Percentiles rank a stretch among this genome's conserved stretches.
Conservation (phyloP, 306 rosid genomes). For the Dryas octopetala region DNA sequence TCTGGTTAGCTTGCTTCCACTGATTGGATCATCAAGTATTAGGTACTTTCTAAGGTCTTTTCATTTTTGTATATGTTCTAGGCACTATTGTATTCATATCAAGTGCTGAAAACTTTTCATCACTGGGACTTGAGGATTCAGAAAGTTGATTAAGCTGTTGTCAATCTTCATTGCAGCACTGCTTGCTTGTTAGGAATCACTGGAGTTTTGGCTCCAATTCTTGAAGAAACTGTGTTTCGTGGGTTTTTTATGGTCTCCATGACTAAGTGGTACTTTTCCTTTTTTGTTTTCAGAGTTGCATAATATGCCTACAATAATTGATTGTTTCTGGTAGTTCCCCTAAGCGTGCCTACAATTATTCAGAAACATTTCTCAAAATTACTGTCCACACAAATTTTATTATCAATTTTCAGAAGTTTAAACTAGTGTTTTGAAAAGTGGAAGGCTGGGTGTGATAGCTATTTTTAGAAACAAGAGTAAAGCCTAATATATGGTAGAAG, state of each 20-base stretch:
- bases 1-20: constrained; percentile 84
- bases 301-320: not conserved
- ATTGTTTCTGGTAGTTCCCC: not conserved
- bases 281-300: not conserved
- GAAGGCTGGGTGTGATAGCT: not conserved
- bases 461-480: not conserved
- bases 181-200: constrained; percentile 86
- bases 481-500: not conserved
- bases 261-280: constrained; percentile 73
- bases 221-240: constrained; percentile 89
- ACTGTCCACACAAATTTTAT: not conserved
- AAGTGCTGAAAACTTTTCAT: not conserved
- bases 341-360: not conserved
- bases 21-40: constrained; percentile 82
- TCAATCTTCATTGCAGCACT: constrained; percentile 63
- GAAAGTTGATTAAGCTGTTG: constrained; percentile 13
- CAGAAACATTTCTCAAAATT: not conserved
- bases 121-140: constrained; percentile 1
- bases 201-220: constrained; percentile 92
- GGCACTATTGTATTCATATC: not conserved
- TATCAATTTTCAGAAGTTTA: not conserved
- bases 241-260: constrained; percentile 88
- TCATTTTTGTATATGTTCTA: constrained; percentile 6
- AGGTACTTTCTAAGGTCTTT: constrained; percentile 49
- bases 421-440: not conserved